Evolutionary conservation across 768 basidiomycete genomes (phyloP).

Genomic region (Xanthoconium purpureum): DNA sequence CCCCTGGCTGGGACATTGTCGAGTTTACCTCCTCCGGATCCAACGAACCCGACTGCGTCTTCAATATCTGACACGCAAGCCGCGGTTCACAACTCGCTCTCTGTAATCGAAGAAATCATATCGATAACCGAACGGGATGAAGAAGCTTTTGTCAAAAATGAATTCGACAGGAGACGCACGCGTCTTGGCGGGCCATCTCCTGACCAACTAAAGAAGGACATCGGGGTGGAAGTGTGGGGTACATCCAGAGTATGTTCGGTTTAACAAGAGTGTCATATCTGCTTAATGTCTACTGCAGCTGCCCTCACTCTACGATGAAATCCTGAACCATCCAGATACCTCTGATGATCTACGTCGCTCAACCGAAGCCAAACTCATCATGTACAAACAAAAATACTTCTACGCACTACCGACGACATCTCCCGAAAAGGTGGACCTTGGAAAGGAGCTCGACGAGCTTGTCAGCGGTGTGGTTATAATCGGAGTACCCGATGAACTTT

Average conservation of each 20-base stretch:
- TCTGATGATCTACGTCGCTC: conserved; percentile 74
- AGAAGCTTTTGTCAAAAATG: conserved; percentile 50
- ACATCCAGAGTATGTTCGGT: conserved; percentile 50
- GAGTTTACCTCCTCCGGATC: conserved; percentile 67
- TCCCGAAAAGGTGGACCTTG: conserved; percentile 43
- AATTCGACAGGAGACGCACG: conserved; percentile 74
- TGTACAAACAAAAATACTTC: conserved; percentile 60
- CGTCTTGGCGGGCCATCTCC: conserved; percentile 67
- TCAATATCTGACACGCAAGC: conserved; percentile 55
- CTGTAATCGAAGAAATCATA: conserved; percentile 70
- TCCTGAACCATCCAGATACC: conserved; percentile 79
- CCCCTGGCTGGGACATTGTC: conserved; percentile 59
- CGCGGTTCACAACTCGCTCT: conserved; percentile 67
- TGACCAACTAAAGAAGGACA: conserved; percentile 57
- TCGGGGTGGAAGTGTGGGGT: conserved; percentile 62
- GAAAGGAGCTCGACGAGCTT: conserved; percentile 67
- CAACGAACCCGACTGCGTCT: conserved; percentile 67
- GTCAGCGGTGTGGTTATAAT: conserved; percentile 75
- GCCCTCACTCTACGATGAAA: conserved; percentile 68
- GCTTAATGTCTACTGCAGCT: conserved; percentile 43
- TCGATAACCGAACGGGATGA: conserved; percentile 63
- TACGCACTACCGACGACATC: conserved; percentile 49
- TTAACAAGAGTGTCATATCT: background rate
- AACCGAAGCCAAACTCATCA: conserved; percentile 73
- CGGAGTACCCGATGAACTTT: conserved; percentile 70